These are phyloP conservation scores for Arabidopsis lyrata DNA, from an alignment of 441 rosid species.

Conservation along the genomic window DNA sequence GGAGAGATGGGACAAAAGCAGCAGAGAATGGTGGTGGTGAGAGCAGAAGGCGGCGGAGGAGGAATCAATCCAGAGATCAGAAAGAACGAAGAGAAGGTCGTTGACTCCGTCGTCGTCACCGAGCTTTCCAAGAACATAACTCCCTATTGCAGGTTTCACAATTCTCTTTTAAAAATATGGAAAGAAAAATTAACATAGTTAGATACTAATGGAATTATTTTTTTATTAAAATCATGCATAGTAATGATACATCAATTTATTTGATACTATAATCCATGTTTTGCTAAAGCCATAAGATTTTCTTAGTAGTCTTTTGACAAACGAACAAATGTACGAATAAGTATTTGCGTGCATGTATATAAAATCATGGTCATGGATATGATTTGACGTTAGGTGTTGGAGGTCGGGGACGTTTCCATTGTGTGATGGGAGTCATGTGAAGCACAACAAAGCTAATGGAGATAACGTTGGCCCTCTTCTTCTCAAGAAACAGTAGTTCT, in stretches of 20 bases:
- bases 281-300: background rate
- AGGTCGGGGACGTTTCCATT: conserved; percentile 87
- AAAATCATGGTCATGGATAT: background rate
- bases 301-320: background rate
- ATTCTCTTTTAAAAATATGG: no score
- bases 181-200: background rate
- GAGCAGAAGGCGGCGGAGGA: conserved; percentile 65
- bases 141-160: conserved; percentile 78
- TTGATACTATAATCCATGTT: conserved; percentile 8
- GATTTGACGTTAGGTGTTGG: conserved; percentile 68
- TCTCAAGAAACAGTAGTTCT: conserved; percentile 65
- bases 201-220: background rate
- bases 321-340: background rate
- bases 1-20: conserved; percentile 38
- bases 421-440: conserved; percentile 89
- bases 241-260: background rate
- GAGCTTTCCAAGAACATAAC: conserved; percentile 87
- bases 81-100: conserved; percentile 87
- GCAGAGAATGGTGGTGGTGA: conserved; percentile 58
- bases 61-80: conserved; percentile 78
- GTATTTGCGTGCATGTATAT: background rate
- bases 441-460: conserved; percentile 95
- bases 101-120: conserved; percentile 71
- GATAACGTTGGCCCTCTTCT: conserved; percentile 96
- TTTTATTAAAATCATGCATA: background rate